Conservation (phyloP, 345 rosid species). For the Eutrema yunnanense region DNA sequence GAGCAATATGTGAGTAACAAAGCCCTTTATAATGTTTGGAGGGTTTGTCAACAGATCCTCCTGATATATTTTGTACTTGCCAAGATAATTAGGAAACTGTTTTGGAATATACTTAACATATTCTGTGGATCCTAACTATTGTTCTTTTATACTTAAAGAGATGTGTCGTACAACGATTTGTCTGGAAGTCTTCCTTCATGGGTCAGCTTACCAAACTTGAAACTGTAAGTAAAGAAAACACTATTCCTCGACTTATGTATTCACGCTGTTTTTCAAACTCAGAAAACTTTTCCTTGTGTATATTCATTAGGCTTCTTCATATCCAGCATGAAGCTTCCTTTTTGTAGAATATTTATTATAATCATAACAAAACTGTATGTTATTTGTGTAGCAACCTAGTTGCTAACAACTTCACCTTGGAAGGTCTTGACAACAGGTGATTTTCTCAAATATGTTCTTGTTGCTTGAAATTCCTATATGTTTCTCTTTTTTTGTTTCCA, state of each 20-base stretch:
- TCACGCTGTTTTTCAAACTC: background rate
- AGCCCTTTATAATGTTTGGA: background rate
- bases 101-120: background rate
- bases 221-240: slow-evolving; percentile 41
- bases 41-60: background rate
- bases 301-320: too few species aligned
- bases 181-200: slow-evolving; percentile 64
- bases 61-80: background rate
- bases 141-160: slow-evolving; percentile 38
- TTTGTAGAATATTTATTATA: background rate
- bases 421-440: slow-evolving; percentile 41
- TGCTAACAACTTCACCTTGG: slow-evolving; percentile 60
- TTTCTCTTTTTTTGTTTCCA: background rate
- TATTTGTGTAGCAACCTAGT: slow-evolving; percentile 59
- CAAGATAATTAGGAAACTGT: background rate
- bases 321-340: background rate
- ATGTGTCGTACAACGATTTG: slow-evolving; percentile 70
- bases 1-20: slow-evolving; percentile 46
- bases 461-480: background rate
- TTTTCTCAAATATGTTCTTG: background rate
- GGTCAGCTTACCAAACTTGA: slow-evolving; percentile 38
- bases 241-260: background rate
- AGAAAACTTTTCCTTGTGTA: too few species aligned
- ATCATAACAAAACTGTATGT: background rate
- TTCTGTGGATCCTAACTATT: background rate